phyloP scores from a whole-genome alignment of 2,329 filamentous ascomycete genomes.

The Venturia pyrina region DNA sequence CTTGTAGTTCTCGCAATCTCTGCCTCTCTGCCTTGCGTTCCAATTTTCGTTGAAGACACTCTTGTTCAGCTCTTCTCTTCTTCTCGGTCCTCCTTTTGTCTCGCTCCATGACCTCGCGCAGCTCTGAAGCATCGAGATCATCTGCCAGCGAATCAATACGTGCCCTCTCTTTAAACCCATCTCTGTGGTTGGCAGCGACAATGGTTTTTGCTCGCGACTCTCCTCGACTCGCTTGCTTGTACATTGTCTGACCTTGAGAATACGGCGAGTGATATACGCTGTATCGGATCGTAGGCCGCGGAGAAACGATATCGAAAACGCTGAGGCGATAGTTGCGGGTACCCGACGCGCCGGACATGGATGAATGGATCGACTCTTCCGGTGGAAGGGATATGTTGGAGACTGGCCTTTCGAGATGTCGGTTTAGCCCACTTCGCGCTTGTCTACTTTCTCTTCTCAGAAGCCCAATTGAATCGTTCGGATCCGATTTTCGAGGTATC shows the following conservation, averaged over 20 bases:
- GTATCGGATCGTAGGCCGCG: conserved; percentile 73
- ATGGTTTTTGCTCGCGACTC: conserved; percentile 1
- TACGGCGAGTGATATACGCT: conserved; percentile 25
- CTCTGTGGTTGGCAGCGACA: conserved; percentile 29
- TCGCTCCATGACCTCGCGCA: conserved; percentile 83
- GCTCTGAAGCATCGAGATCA: conserved; percentile 69
- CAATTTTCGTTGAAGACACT: conserved; percentile 55
- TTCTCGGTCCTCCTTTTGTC: conserved; percentile 72
- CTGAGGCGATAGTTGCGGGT: conserved; percentile 71
- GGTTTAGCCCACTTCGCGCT: conserved; percentile 45
- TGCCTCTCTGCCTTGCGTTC: conserved; percentile 3
- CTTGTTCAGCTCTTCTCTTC: conserved; percentile 58
- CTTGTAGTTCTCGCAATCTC: neutral
- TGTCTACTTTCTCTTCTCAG: conserved; percentile 59
- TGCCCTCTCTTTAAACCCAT: conserved; percentile 50
- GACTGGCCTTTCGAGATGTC: conserved; percentile 49
- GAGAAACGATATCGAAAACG: conserved; percentile 68
- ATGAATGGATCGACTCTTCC: conserved; percentile 65
- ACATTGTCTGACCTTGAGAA: neutral
- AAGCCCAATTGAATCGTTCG: conserved; percentile 45
- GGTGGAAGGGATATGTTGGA: conserved; percentile 69
- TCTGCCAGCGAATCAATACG: conserved; percentile 65
- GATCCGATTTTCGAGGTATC: conserved; percentile 48
- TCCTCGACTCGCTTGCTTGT: conserved; percentile 3
- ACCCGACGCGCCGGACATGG: conserved; percentile 65